Conservation (phyloP, 495 filamentous ascomycete species). For the Choiromyces venosus region DNA sequence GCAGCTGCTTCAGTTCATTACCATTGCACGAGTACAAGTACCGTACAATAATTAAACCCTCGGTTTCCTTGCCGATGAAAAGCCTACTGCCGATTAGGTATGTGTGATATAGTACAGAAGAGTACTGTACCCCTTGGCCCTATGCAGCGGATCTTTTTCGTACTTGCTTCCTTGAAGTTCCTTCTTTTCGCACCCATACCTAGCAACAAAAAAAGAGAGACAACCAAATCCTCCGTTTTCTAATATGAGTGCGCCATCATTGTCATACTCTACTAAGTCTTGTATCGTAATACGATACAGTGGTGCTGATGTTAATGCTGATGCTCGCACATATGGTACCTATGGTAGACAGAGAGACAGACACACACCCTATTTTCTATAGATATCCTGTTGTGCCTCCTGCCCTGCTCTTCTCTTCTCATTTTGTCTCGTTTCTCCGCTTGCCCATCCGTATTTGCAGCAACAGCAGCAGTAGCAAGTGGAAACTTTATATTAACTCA, state of each 20-base stretch:
- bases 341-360: background rate
- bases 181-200: background rate
- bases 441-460: background rate
- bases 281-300: background rate
- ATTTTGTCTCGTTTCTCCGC: background rate
- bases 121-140: background rate
- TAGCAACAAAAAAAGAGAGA: background rate
- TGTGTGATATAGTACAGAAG: background rate
- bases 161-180: background rate
- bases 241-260: background rate
- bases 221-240: background rate
- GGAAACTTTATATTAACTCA: background rate
- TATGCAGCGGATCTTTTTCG: background rate
- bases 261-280: background rate
- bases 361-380: background rate
- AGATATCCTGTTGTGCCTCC: slow-evolving; percentile 1
- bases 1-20: background rate
- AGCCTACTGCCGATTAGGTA: background rate
- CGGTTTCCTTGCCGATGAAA: background rate
- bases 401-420: background rate
- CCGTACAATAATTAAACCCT: background rate
- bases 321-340: background rate
- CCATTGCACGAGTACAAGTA: background rate
- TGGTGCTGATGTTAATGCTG: background rate
- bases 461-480: background rate